These are phyloP conservation scores for Exsudoporus frostii DNA, from an alignment of 768 basidiomycete species.

Conservation along the genomic window DNA sequence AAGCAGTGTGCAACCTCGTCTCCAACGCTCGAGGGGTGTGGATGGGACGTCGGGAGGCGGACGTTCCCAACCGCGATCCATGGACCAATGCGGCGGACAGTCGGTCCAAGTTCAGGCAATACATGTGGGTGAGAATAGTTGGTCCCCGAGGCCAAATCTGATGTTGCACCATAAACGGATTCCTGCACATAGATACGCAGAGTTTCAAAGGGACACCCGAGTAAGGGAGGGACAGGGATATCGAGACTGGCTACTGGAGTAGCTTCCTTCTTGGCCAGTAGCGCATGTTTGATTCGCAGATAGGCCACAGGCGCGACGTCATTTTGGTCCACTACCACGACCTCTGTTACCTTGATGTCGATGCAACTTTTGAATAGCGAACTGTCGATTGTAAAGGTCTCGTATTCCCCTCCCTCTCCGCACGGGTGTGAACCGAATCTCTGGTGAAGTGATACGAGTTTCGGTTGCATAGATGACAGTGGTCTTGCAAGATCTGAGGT, in stretches of 20 bases:
- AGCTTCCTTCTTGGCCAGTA: constrained; percentile 54
- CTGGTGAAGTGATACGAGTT: constrained; percentile 66
- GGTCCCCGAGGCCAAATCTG: not conserved
- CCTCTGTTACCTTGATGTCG: constrained; percentile 61
- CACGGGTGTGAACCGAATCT: constrained; percentile 90
- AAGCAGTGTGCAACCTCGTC: constrained; percentile 76
- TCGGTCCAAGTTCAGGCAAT: constrained; percentile 7
- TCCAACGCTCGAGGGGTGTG: constrained; percentile 57
- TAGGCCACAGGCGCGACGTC: constrained; percentile 91
- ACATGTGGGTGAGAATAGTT: not conserved
- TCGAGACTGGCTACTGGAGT: constrained; percentile 1
- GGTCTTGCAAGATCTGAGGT: constrained; percentile 75
- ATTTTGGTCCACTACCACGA: constrained; percentile 74
- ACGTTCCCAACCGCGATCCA: constrained; percentile 75
- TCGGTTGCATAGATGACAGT: constrained; percentile 70
- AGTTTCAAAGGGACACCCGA: constrained; percentile 35
- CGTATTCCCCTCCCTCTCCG: constrained; percentile 98
- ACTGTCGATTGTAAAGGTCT: constrained; percentile 87
- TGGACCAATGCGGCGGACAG: constrained; percentile 37
- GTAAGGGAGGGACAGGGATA: constrained; percentile 45
- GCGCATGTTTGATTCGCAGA: constrained; percentile 71
- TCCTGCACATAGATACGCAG: constrained; percentile 8
- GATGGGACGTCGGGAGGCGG: constrained; percentile 20
- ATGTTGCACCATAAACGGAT: constrained; percentile 3
- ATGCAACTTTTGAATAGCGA: constrained; percentile 83